Conservation (phyloP, 2,329 filamentous ascomycete species). For the Fusarium sublunatum region DNA sequence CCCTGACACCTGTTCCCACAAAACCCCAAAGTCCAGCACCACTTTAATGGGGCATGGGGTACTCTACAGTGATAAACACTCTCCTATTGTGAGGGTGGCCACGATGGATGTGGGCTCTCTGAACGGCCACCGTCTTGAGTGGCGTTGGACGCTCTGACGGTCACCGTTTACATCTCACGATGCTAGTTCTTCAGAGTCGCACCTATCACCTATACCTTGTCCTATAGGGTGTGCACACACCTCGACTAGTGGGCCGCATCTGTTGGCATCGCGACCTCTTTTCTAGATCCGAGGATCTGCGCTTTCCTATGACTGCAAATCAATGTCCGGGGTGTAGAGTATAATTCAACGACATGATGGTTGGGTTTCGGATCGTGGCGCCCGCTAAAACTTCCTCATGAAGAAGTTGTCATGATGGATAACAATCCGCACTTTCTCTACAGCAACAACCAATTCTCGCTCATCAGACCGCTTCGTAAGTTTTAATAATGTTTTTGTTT, state of each 20-base stretch:
- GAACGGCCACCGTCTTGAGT: conserved; percentile 35
- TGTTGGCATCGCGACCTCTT: conserved; percentile 14
- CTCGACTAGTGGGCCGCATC: conserved; percentile 17
- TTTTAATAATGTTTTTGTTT: neutral
- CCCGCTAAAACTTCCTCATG: neutral
- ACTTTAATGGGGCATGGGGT: conserved; percentile 16
- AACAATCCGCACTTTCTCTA: neutral
- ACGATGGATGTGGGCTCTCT: conserved; percentile 22
- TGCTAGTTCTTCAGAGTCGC: conserved; percentile 19
- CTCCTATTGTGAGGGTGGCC: conserved; percentile 25
- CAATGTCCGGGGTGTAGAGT: conserved; percentile 4
- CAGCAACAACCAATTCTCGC: neutral
- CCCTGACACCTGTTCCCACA: conserved; percentile 23
- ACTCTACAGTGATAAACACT: neutral
- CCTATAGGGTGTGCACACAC: conserved; percentile 15
- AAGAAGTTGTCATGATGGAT: neutral
- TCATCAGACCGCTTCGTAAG: neutral
- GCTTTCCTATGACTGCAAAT: conserved; percentile 3
- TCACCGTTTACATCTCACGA: conserved; percentile 35
- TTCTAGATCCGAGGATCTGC: neutral
- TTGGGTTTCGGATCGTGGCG: neutral
- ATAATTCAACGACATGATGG: neutral
- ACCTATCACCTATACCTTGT: conserved; percentile 4
- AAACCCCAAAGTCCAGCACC: conserved; percentile 15
- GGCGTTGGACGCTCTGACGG: conserved; percentile 20